These are phyloP conservation scores for Lasiodiplodia gonubiensis DNA, from an alignment of 2,329 filamentous ascomycete genomes.

Conservation along the genomic window DNA sequence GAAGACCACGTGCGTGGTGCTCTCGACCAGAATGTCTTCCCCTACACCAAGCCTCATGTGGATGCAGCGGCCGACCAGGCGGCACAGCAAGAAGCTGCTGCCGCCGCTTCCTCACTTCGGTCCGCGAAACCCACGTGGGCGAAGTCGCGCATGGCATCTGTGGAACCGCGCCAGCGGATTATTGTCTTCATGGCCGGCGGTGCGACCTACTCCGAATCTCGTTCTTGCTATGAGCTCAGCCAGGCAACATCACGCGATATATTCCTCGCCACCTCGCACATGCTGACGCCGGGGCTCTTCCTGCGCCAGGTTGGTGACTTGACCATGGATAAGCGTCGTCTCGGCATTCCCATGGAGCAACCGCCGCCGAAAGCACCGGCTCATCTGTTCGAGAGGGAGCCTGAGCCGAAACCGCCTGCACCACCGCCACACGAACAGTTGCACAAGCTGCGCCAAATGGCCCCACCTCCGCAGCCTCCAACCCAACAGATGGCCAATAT, in stretches of 20 bases:
- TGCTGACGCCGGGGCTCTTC: slow-evolving; percentile 85
- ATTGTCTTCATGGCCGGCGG: slow-evolving; percentile 96
- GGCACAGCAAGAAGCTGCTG: slow-evolving; percentile 55
- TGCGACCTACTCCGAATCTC: slow-evolving; percentile 88
- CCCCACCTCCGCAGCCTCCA: slow-evolving; percentile 42
- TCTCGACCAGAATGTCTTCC: slow-evolving; percentile 52
- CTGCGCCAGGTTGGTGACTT: slow-evolving; percentile 83
- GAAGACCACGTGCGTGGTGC: slow-evolving; percentile 64
- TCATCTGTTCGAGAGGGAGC: slow-evolving; percentile 80
- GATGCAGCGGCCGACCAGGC: slow-evolving; percentile 64
- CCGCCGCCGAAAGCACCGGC: slow-evolving; percentile 82
- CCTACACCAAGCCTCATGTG: slow-evolving; percentile 61
- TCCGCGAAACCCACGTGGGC: slow-evolving; percentile 96
- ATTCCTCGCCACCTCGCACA: slow-evolving; percentile 89
- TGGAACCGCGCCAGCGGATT: slow-evolving; percentile 85
- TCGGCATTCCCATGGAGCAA: slow-evolving; percentile 81
- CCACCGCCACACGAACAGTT: slow-evolving; percentile 44
- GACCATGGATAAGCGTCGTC: slow-evolving; percentile 71
- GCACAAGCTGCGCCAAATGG: slow-evolving; percentile 30
- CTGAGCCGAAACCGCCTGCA: slow-evolving; percentile 61
- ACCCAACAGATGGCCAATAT: slow-evolving; percentile 39
- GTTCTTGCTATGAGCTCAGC: slow-evolving; percentile 86
- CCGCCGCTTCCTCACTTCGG: slow-evolving; percentile 71
- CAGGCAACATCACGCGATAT: slow-evolving; percentile 76
- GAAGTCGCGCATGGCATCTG: slow-evolving; percentile 73